Evolutionary conservation across 192 early-diverging fungal genomes (phyloP), one percentile per base, ranked within the genome.

Genomic region (Chytriomyces sp.): DNA sequence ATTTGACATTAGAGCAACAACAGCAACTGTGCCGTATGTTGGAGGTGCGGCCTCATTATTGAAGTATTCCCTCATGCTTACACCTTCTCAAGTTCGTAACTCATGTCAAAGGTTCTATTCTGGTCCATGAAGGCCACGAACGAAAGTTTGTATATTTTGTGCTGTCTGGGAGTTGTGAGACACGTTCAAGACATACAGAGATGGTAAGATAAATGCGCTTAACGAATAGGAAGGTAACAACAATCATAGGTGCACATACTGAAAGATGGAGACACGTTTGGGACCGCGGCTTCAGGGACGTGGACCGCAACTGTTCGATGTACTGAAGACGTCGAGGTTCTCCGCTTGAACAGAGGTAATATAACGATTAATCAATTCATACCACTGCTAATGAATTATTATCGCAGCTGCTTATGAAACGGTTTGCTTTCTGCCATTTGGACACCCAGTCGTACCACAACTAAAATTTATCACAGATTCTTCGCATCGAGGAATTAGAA

Each of bases 241-340:
- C 53, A 56, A 37, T n/a, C 5, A 3, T n/a, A n/a, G n/a, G n/a
- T n/a, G n/a, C 55, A 57, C 34, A 57, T 22, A 19, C 52, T 69
- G 66, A 69, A 28, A 10, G 33, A 19, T 30, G 66, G 66, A 34
- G 66, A 69, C 22, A 54, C 8, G 7, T 69, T 69, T 37, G 44
- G 44, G 12, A 33, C 17, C 31, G 5, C 49, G 57, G 36, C 54
- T 10, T 26, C 19, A 12, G 66, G 66, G 8, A 57, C 30, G 10
- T 39, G 66, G 52, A 69, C 66, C 12, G 41, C 41, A 0, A 69
- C 49, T 56, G 66, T 69, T 17, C n/a, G 31, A 5, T 55, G 52
- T 17, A 57, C 26, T 17, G 53, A 54, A 34, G 49, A 57, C 5
- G 36, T 54, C 19, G 66, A 69, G 38, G 10, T 69, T 10, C 53